These are phyloP conservation scores for Edaphochlamys debaryana DNA, from an alignment of 139 green algal genomes.

Conservation along the genomic window DNA sequence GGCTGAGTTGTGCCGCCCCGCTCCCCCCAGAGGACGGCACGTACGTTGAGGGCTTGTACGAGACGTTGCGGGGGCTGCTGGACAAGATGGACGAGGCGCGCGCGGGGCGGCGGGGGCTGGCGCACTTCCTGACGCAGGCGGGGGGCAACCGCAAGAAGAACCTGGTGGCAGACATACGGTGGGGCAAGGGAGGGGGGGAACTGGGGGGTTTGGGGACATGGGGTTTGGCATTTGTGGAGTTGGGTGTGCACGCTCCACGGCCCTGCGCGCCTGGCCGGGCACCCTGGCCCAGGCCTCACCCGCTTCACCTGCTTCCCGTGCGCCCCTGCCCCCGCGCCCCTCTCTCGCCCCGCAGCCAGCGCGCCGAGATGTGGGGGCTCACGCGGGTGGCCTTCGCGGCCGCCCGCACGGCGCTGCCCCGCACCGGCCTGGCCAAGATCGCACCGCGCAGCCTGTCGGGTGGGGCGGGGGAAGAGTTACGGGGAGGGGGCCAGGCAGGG, in stretches of 20 bases:
- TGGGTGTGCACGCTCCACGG: too few species aligned
- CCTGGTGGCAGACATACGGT: conserved; percentile 8
- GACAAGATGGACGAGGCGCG: conserved; percentile 43
- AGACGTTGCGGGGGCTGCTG: conserved; percentile 50
- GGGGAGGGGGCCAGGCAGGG: not conserved
- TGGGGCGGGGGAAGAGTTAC: not conserved
- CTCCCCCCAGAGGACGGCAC: conserved; percentile 45
- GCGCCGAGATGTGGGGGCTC: conserved; percentile 48
- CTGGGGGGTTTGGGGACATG: not conserved
- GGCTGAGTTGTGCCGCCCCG: too few species aligned
- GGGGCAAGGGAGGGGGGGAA: not conserved
- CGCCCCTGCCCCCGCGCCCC: not conserved
- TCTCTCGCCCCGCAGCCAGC: conserved; percentile 10
- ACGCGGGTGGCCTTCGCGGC: conserved; percentile 48
- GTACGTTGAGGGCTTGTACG: conserved; percentile 51
- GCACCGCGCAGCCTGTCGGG: conserved; percentile 44
- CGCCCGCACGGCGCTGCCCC: conserved; percentile 45
- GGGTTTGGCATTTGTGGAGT: too few species aligned
- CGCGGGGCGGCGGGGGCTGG: conserved; percentile 13
- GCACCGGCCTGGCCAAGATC: conserved; percentile 43
- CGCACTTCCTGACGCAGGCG: conserved; percentile 15
- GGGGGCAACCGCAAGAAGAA: conserved; percentile 10
- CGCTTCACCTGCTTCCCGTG: too few species aligned
- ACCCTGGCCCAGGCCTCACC: too few species aligned
- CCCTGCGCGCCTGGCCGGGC: too few species aligned